Percentiles rank a stretch among this genome's conserved stretches.
These are phyloP conservation scores for Homolaphlyctis polyrhiza DNA, from an alignment of 371 early-diverging fungal genomes.

Conservation along the genomic window DNA sequence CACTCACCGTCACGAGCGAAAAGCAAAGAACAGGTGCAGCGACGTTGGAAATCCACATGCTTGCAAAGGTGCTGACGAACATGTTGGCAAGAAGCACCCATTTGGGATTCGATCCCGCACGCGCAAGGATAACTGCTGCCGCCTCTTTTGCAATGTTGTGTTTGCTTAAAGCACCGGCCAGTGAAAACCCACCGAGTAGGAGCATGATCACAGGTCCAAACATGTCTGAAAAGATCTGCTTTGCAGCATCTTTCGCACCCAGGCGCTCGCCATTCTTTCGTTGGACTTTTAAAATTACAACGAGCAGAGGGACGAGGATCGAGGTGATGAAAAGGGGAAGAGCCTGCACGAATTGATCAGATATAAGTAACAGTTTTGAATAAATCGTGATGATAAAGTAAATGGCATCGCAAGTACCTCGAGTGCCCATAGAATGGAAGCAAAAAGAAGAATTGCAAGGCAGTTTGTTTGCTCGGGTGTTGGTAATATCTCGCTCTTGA, in stretches of 20 bases:
- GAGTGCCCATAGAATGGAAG: conserved; percentile 88
- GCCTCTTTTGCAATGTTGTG: conserved; percentile 88
- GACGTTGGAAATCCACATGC: conserved; percentile 97
- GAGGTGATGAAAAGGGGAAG: conserved; percentile 93
- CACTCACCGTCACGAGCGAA: no score
- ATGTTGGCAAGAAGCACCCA: conserved; percentile 85
- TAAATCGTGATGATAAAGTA: not conserved
- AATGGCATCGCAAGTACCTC: conserved; percentile 52
- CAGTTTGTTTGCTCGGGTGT: conserved; percentile 47
- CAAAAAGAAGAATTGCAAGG: conserved; percentile 83
- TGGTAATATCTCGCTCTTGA: conserved; percentile 15
- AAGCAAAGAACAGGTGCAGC: conserved; percentile 97
- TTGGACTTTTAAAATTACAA: conserved; percentile 79
- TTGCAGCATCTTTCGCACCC: conserved; percentile 68
- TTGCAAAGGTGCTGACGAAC: conserved; percentile 89
- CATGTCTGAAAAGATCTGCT: conserved; percentile 83
- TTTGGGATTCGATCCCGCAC: conserved; percentile 80
- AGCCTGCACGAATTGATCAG: conserved; percentile 19
- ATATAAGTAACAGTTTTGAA: no score
- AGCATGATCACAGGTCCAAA: conserved; percentile 94
- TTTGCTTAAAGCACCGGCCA: conserved; percentile 89
- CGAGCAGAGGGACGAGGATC: conserved; percentile 79
- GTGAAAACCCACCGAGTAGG: conserved; percentile 90
- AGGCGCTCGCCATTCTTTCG: conserved; percentile 41
- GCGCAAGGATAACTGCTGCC: conserved; percentile 83